These are phyloP conservation scores for Yamadazyma songkhlaensis DNA, from an alignment of 1,139 yeast genomes.

Conservation along the genomic window DNA sequence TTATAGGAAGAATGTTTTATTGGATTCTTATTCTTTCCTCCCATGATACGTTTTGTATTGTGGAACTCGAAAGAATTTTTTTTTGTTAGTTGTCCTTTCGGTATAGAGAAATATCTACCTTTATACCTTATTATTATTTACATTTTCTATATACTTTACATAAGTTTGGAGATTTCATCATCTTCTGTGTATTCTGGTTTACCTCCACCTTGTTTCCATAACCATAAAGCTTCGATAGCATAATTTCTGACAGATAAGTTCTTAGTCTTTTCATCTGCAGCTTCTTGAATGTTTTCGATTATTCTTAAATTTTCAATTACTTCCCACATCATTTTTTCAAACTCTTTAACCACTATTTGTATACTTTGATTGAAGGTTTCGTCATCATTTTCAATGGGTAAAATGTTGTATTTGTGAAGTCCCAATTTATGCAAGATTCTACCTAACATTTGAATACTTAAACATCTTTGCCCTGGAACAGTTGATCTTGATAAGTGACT, in stretches of 20 bases:
- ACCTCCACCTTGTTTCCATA: conserved; percentile 84
- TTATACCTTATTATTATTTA: conserved; percentile 4
- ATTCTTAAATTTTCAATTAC: conserved; percentile 63
- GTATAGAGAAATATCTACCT: conserved; percentile 4
- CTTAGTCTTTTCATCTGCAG: conserved; percentile 69
- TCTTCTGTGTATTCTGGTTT: conserved; percentile 19
- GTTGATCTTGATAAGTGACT: conserved; percentile 78
- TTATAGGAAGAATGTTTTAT: background rate
- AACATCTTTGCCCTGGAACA: conserved; percentile 79
- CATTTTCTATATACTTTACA: conserved; percentile 7
- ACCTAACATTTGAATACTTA: conserved; percentile 85
- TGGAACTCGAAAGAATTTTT: background rate
- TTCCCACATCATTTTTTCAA: conserved; percentile 74
- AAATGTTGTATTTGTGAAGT: conserved; percentile 51
- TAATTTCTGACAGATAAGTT: conserved; percentile 78
- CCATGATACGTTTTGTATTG: conserved; percentile 1
- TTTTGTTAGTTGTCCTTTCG: conserved; percentile 3
- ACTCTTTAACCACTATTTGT: conserved; percentile 37
- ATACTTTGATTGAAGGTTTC: conserved; percentile 35
- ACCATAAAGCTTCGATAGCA: conserved; percentile 93
- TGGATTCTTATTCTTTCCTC: conserved; percentile 2
- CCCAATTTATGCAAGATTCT: conserved; percentile 82
- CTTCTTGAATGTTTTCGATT: conserved; percentile 69
- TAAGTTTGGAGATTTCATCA: conserved; percentile 12
- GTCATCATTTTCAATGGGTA: conserved; percentile 37